phyloP scores from a whole-genome alignment of 768 basidiomycete genomes.

The Hortiboletus campestris region DNA sequence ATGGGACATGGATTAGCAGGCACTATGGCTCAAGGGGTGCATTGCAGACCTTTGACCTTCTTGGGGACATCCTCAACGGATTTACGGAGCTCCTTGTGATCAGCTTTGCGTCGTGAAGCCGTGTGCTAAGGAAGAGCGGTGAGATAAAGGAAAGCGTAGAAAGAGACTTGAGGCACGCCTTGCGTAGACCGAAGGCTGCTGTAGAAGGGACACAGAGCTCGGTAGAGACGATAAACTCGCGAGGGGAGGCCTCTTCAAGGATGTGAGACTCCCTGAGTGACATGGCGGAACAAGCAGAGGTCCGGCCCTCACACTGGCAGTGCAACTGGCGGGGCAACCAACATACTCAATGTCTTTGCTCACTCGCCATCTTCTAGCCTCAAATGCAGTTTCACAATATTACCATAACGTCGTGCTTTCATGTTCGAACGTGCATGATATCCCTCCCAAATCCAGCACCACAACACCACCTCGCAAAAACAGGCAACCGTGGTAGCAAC shows the following conservation, averaged over 20 bases:
- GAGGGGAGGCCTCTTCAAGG: slow-evolving; percentile 13
- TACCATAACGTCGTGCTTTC: slow-evolving; percentile 6
- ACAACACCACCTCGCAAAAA: slow-evolving; percentile 5
- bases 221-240: slow-evolving; percentile 59
- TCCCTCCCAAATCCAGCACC: slow-evolving; percentile 3
- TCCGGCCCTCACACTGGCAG: not conserved
- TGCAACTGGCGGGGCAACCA: no score
- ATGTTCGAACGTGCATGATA: not conserved
- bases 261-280: slow-evolving; percentile 6
- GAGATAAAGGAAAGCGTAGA: slow-evolving; percentile 4
- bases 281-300: slow-evolving; percentile 10
- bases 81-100: slow-evolving; percentile 45
- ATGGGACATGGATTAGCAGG: slow-evolving; percentile 3
- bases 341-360: not conserved
- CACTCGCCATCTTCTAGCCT: not conserved
- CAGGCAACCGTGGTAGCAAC: slow-evolving; percentile 8
- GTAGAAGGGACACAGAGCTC: slow-evolving; percentile 61
- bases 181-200: slow-evolving; percentile 50
- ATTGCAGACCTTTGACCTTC: slow-evolving; percentile 58
- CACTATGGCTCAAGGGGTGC: not conserved
- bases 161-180: slow-evolving; percentile 42
- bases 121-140: slow-evolving; percentile 37
- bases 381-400: not conserved
- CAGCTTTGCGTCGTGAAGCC: slow-evolving; percentile 50
- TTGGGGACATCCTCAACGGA: slow-evolving; percentile 43